Evolutionary conservation across 2,329 filamentous ascomycete genomes (phyloP).

Genomic region (Amylocarpus encephaloides): DNA sequence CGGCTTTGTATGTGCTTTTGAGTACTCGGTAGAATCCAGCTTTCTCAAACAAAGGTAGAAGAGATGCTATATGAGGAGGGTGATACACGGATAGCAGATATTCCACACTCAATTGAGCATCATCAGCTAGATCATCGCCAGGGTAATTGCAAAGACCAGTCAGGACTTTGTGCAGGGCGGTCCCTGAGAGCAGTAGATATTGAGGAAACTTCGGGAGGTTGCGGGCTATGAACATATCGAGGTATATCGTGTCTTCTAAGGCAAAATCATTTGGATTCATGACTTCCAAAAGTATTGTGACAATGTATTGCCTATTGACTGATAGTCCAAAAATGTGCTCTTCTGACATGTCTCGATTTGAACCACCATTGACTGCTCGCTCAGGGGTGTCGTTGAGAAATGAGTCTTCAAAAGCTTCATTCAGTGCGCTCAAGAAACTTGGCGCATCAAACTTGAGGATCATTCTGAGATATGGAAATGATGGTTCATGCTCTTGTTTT

Average conservation of each 20-base stretch:
- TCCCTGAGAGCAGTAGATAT: slow-evolving; percentile 85
- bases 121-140: slow-evolving; percentile 72
- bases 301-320: slow-evolving; percentile 85
- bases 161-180: slow-evolving; percentile 74
- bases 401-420: slow-evolving; percentile 93
- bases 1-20: slow-evolving; percentile 77
- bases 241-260: slow-evolving; percentile 78
- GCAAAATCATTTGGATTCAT: slow-evolving; percentile 76
- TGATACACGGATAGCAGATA: slow-evolving; percentile 92
- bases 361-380: slow-evolving; percentile 48
- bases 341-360: slow-evolving; percentile 47
- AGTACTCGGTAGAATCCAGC: slow-evolving; percentile 87
- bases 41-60: slow-evolving; percentile 71
- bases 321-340: slow-evolving; percentile 63
- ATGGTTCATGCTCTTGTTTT: slow-evolving; percentile 53
- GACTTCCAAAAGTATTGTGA: slow-evolving; percentile 84
- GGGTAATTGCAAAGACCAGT: slow-evolving; percentile 80
- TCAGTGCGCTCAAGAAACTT: slow-evolving; percentile 89
- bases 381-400: slow-evolving; percentile 81
- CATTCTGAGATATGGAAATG: slow-evolving; percentile 78
- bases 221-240: slow-evolving; percentile 97
- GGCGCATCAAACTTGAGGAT: slow-evolving; percentile 84
- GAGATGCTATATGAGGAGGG: slow-evolving; percentile 68
- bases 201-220: slow-evolving; percentile 96
- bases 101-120: slow-evolving; percentile 94